phyloP scores from a whole-genome alignment of 2,329 filamentous ascomycete species.

The Berkeleyomyces basicola region DNA sequence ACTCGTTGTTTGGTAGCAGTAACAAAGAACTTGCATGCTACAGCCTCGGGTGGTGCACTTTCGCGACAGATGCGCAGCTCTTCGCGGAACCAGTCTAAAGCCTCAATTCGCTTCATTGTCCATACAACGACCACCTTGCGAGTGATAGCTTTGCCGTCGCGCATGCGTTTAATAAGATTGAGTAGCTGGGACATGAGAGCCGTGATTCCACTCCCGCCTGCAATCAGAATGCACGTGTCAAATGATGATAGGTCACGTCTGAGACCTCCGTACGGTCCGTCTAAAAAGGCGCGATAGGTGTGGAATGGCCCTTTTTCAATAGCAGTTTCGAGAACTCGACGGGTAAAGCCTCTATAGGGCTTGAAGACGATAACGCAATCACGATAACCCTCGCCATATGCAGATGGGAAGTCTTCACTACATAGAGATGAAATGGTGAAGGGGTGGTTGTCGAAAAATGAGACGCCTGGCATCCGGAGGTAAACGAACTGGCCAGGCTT shows the following conservation, averaged over 20 bases:
- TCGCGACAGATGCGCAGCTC: constrained; percentile 85
- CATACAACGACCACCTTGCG: constrained; percentile 85
- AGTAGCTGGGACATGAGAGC: constrained; percentile 81
- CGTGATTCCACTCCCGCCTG: constrained; percentile 87
- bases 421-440: constrained; percentile 90
- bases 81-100: constrained; percentile 96
- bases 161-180: constrained; percentile 91
- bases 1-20: constrained; percentile 46
- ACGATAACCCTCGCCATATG: constrained; percentile 72
- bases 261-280: constrained; percentile 93
- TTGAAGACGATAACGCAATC: constrained; percentile 87
- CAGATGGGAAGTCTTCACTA: constrained; percentile 82
- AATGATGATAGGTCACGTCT: constrained; percentile 77
- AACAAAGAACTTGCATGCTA: constrained; percentile 90
- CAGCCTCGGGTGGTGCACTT: constrained; percentile 69
- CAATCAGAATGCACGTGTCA: constrained; percentile 83
- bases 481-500: constrained; percentile 90
- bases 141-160: constrained; percentile 84
- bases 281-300: constrained; percentile 80
- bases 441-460: constrained; percentile 79
- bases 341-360: constrained; percentile 81
- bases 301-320: constrained; percentile 77
- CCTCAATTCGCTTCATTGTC: constrained; percentile 78
- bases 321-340: constrained; percentile 65
- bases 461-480: constrained; percentile 82